phyloP scores from a whole-genome alignment of 176 grass and related monocot genomes.

The Microstegium vimineum region DNA sequence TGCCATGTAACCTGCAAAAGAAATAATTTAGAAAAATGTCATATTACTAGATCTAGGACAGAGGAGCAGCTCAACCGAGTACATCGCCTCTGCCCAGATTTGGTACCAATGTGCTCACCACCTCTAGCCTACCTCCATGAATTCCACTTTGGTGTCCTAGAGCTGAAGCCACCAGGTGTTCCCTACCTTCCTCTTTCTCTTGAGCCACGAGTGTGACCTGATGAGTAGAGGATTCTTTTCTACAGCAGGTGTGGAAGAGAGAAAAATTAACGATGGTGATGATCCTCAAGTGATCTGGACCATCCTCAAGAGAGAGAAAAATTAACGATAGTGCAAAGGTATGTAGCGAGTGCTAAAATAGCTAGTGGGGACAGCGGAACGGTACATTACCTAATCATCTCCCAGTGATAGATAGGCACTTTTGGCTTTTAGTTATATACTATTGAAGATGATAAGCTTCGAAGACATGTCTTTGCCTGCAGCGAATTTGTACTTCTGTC shows the following conservation, averaged over 20 bases:
- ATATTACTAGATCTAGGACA: background rate
- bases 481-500: background rate
- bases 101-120: background rate
- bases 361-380: background rate
- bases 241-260: background rate
- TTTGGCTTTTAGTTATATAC: background rate
- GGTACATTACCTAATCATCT: background rate
- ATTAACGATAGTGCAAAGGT: background rate
- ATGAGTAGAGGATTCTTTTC: background rate
- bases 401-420: background rate
- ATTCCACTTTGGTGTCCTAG: background rate
- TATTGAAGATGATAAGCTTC: background rate
- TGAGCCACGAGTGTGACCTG: background rate
- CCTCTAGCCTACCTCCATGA: background rate
- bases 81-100: background rate
- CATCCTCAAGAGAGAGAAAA: background rate
- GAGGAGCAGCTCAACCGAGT: background rate
- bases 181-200: background rate
- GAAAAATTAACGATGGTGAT: background rate
- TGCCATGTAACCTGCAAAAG: background rate
- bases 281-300: background rate
- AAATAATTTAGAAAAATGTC: background rate
- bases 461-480: background rate
- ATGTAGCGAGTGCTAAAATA: background rate
- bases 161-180: background rate